Evolutionary conservation across 305 asterid species (phyloP).

Genomic region (Petunia hybrid): DNA sequence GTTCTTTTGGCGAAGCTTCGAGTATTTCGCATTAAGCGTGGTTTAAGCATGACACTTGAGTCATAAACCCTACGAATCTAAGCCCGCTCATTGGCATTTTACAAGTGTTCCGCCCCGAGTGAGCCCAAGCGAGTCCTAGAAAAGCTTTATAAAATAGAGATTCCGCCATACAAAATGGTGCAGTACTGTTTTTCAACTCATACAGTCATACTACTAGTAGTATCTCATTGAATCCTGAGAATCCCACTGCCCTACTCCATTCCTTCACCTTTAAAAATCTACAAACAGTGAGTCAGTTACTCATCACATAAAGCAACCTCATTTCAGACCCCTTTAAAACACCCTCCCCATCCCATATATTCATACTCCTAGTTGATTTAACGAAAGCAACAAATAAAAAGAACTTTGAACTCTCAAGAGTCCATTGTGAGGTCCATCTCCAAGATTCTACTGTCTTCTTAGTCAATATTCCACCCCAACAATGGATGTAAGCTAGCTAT

Average conservation of each 20-base stretch:
- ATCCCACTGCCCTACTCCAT: not conserved
- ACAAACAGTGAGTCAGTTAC: not conserved
- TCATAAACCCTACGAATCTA: too few species aligned
- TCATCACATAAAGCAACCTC: not conserved
- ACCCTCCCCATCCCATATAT: not conserved
- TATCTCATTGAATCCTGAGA: not conserved
- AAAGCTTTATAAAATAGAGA: too few species aligned
- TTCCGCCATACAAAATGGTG: too few species aligned
- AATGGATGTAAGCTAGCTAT: slow-evolving; percentile 5
- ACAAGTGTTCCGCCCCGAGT: too few species aligned
- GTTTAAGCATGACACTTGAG: too few species aligned
- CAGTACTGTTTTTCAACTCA: not conserved
- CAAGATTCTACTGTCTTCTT: not conserved
- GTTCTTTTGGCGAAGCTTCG: too few species aligned
- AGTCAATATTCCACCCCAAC: not conserved
- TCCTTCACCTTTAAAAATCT: not conserved
- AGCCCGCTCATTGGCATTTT: too few species aligned
- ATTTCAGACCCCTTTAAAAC: not conserved
- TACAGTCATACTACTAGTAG: not conserved
- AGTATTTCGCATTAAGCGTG: too few species aligned
- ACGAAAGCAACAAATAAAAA: too few species aligned
- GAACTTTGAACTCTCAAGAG: not conserved
- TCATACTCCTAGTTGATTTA: not conserved
- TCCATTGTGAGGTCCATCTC: not conserved
- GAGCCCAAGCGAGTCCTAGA: too few species aligned